These are phyloP conservation scores for Geum urbanum DNA, from an alignment of 306 rosid genomes.

Conservation along the genomic window DNA sequence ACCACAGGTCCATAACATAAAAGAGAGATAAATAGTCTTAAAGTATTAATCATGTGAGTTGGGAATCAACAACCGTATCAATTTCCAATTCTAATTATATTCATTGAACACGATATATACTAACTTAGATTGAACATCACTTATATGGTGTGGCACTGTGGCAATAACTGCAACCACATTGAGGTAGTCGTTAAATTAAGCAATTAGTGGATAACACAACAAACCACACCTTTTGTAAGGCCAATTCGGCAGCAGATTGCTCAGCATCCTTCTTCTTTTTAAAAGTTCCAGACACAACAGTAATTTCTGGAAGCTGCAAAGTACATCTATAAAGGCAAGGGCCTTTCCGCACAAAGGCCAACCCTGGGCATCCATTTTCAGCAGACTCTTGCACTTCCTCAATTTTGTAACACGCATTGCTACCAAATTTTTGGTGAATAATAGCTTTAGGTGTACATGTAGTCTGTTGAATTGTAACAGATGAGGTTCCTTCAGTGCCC, in stretches of 20 bases:
- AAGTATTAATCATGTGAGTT: neutral
- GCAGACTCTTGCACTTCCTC: slow-evolving; percentile 69
- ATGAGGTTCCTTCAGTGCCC: slow-evolving; percentile 40
- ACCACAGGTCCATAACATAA: slow-evolving; percentile 8
- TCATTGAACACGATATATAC: neutral
- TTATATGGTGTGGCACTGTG: neutral
- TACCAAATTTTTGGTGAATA: slow-evolving; percentile 61
- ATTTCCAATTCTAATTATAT: neutral
- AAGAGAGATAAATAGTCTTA: neutral
- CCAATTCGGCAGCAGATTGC: slow-evolving; percentile 86
- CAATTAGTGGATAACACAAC: neutral
- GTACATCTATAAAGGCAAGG: slow-evolving; percentile 68
- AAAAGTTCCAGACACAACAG: slow-evolving; percentile 61
- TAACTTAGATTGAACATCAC: neutral
- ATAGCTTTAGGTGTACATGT: slow-evolving; percentile 66
- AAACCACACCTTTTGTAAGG: slow-evolving; percentile 65
- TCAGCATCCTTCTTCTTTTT: slow-evolving; percentile 93
- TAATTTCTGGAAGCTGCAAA: slow-evolving; percentile 75
- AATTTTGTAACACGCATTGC: slow-evolving; percentile 45
- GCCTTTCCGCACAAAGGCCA: slow-evolving; percentile 51
- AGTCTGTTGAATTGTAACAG: slow-evolving; percentile 30
- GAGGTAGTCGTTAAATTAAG: neutral
- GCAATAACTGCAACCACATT: neutral
- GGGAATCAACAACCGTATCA: neutral
- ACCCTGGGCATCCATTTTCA: slow-evolving; percentile 66